Conservation (phyloP, 2,329 filamentous ascomycete species). For the Penicillium psychrosexuale region DNA sequence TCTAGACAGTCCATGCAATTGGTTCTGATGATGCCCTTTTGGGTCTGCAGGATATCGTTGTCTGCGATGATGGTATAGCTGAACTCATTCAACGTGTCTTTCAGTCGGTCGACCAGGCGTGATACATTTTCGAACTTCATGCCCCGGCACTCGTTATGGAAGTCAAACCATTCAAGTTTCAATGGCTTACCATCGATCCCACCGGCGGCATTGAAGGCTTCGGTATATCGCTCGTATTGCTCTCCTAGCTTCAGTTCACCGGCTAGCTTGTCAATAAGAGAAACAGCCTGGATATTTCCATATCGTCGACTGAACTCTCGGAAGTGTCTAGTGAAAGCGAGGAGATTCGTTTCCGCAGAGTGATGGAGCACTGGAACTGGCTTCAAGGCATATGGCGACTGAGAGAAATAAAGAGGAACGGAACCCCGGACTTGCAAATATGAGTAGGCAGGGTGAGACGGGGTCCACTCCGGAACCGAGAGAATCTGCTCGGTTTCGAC, state of each 20-base stretch:
- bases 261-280: conserved; percentile 83
- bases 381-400: conserved; percentile 90
- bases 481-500: conserved; percentile 96
- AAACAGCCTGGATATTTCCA: conserved; percentile 72
- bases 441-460: conserved; percentile 65
- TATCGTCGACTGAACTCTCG: conserved; percentile 66
- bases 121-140: conserved; percentile 98
- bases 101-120: conserved; percentile 68
- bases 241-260: conserved; percentile 76
- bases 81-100: conserved; percentile 63
- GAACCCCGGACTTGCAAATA: conserved; percentile 87
- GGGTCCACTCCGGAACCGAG: conserved; percentile 65
- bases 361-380: conserved; percentile 80
- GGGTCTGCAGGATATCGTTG: conserved; percentile 46
- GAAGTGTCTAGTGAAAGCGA: conserved; percentile 78
- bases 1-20: conserved; percentile 99
- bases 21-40: conserved; percentile 78
- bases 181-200: conserved; percentile 53
- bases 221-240: conserved; percentile 68
- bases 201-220: conserved; percentile 62
- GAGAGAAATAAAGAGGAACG: conserved; percentile 92
- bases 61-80: conserved; percentile 65
- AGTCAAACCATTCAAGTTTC: conserved; percentile 94
- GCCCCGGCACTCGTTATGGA: conserved; percentile 84
- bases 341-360: conserved; percentile 72